These are phyloP conservation scores for Clitoria ternatea DNA, from an alignment of 306 rosid species.

Conservation along the genomic window DNA sequence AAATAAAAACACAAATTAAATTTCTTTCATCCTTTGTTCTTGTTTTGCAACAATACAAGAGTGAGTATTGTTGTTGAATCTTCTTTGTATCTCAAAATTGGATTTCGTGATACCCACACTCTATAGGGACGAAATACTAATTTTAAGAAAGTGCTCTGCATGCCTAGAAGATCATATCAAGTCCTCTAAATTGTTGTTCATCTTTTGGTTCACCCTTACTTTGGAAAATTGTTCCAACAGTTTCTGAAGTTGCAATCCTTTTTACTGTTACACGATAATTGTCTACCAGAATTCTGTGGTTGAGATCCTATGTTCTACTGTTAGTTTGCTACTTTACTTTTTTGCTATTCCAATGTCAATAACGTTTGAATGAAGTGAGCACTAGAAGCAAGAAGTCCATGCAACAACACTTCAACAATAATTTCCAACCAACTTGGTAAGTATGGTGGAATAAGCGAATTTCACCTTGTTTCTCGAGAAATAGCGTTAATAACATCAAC, in stretches of 20 bases:
- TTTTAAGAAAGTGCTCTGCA: too few species aligned
- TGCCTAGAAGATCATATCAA: too few species aligned
- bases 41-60: too few species aligned
- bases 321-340: background rate
- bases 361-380: background rate
- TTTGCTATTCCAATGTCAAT: background rate
- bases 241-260: background rate
- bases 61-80: too few species aligned
- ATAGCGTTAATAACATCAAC: background rate
- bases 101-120: too few species aligned
- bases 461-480: background rate
- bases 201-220: too few species aligned
- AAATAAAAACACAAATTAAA: too few species aligned
- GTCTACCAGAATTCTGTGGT: background rate
- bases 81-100: too few species aligned
- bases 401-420: background rate
- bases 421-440: background rate
- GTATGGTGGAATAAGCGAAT: background rate
- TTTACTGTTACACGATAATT: background rate
- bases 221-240: too few species aligned
- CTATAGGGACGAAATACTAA: too few species aligned
- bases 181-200: too few species aligned
- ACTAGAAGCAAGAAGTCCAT: background rate
- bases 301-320: background rate
- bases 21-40: too few species aligned